Base-by-base conservation (phyloP, 108 stramenopile species). In the Skeletonema menzelii region DNA sequence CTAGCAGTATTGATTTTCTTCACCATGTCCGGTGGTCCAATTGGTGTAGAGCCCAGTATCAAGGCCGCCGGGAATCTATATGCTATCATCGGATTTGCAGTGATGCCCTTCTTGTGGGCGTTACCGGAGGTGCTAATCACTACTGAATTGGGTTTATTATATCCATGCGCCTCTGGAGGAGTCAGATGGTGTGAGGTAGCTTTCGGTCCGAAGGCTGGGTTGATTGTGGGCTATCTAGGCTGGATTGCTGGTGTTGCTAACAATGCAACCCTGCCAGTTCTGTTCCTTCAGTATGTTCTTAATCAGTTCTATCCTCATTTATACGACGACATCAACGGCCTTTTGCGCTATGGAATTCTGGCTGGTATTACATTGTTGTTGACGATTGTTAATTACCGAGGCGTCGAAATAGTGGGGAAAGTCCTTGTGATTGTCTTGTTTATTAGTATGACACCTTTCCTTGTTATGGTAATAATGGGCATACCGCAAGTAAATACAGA, bases 51-150 rank as follows among this genome's bases (percentile, higher is more conserved):
- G 66, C 88, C 93, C 8, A 79, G 85, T 3, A 86, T 98, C 1
- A 82, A 85, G 10, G 83, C 93, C 0, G 97, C 84, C 8, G 97
- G 97, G 0, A 86, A 91, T 15, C 72, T 95, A 26, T 92, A 90
- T 56, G 83, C 97, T 12, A 71, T 98, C 8, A 70, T 95, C 15
- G 97, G 77, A 10, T 95, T 95, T 61, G 42, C 85, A n/a, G 46
- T 95, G 4, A 70, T 95, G 35, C 97, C 97, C 0, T 46, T 97
- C 20, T 46, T 97, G 1, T 98, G 97, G 97, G 87, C 92, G 0
- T n/a, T 95, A 3, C 96, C 94, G n/a, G 98, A 98, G 71, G 92
- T 92, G 2, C 69, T 95, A 38, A 88, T 98, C 59, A 97, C 97
- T 11, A 92, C 94, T 27, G 96, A 97, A 69, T 71, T 97, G 37